A percentile compares a stretch with the other conserved stretches of the same genome.
phyloP scores from a whole-genome alignment of 441 rosid genomes.

The Populus tomentosa region DNA sequence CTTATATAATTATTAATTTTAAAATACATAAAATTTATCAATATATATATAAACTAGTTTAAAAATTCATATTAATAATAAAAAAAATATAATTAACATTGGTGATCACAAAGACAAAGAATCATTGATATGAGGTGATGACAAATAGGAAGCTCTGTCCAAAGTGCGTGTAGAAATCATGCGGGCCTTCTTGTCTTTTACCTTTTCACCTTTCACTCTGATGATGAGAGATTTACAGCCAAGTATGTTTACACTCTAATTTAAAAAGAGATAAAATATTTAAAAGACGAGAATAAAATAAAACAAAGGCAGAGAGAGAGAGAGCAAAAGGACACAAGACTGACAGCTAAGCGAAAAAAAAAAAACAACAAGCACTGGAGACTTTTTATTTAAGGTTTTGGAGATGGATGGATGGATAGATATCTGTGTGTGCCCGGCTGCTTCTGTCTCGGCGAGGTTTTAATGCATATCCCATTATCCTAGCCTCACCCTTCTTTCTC shows the following conservation, averaged over 20 bases:
- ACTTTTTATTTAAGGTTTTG: neutral
- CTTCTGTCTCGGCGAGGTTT: neutral
- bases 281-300: neutral
- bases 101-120: neutral
- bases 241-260: neutral
- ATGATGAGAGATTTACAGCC: neutral
- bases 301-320: neutral
- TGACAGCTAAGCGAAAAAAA: slow-evolving; percentile 12
- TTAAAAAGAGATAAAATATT: too few relatives aligned
- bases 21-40: accelerated
- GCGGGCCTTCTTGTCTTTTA: neutral
- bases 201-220: neutral
- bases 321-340: neutral
- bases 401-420: neutral
- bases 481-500: neutral
- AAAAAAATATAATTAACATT: too few relatives aligned
- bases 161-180: neutral
- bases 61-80: too few relatives aligned
- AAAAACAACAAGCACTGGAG: neutral
- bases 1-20: too few relatives aligned
- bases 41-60: accelerated
- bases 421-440: neutral
- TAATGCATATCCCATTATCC: neutral
- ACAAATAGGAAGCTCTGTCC: neutral
- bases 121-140: neutral